These are phyloP conservation scores for Cyberlindnera saturnus DNA, from an alignment of 805 yeast species.

Conservation along the genomic window DNA sequence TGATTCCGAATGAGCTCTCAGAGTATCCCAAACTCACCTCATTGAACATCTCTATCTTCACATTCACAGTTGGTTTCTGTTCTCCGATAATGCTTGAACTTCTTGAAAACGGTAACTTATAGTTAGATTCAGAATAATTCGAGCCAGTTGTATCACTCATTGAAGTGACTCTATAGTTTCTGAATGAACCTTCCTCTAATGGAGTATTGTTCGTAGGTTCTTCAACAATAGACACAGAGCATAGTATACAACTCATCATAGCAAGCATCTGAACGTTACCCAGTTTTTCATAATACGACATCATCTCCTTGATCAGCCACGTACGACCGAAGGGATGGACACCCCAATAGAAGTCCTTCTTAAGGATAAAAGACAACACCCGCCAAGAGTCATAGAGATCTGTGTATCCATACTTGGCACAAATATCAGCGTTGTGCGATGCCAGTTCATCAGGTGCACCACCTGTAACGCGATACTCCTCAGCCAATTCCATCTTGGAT, in stretches of 20 bases:
- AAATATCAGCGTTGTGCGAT: constrained; percentile 63
- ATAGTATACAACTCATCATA: constrained; percentile 69
- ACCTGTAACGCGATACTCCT: constrained; percentile 59
- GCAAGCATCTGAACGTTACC: constrained; percentile 87
- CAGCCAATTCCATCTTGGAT: constrained; percentile 63
- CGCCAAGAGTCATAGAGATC: constrained; percentile 77
- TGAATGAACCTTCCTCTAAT: constrained; percentile 3
- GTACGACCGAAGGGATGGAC: constrained; percentile 68
- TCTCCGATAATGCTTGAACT: constrained; percentile 19
- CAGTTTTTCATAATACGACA: constrained; percentile 54
- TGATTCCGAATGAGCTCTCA: constrained; percentile 31
- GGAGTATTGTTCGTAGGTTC: background rate
- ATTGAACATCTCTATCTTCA: constrained; percentile 43
- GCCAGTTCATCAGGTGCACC: constrained; percentile 62
- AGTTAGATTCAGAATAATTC: constrained; percentile 18
- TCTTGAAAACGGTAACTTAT: constrained; percentile 20
- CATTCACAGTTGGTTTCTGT: constrained; percentile 15
- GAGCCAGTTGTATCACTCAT: constrained; percentile 16
- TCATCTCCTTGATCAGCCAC: constrained; percentile 57
- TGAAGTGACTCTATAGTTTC: constrained; percentile 12
- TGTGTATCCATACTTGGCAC: constrained; percentile 51
- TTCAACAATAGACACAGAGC: constrained; percentile 3
- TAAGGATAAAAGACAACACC: constrained; percentile 38
- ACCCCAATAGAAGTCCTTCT: constrained; percentile 63
- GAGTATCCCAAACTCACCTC: constrained; percentile 27